These are phyloP conservation scores for Plenodomus lindquistii DNA, from an alignment of 2,329 filamentous ascomycete genomes.

Conservation along the genomic window DNA sequence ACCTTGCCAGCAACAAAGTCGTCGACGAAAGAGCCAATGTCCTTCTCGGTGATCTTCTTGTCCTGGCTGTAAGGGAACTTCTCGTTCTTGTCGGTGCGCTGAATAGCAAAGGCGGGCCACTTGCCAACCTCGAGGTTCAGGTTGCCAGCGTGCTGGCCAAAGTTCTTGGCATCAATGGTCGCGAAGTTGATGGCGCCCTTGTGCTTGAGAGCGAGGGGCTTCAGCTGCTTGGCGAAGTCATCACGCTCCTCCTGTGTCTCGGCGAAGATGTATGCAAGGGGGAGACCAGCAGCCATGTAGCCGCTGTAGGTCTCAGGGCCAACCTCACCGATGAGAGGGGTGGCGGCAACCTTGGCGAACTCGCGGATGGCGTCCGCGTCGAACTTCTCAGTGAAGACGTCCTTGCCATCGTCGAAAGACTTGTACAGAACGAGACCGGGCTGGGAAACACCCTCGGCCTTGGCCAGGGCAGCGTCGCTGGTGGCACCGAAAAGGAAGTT, in stretches of 20 bases:
- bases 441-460: conserved; percentile 85
- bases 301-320: conserved; percentile 93
- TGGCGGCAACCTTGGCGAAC: conserved; percentile 84
- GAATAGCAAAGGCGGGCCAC: conserved; percentile 97
- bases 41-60: conserved; percentile 73
- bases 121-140: conserved; percentile 94
- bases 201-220: conserved; percentile 85
- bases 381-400: conserved; percentile 78
- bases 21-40: conserved; percentile 80
- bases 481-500: conserved; percentile 89
- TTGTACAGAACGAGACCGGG: conserved; percentile 95
- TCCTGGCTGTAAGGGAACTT: conserved; percentile 94
- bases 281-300: conserved; percentile 92
- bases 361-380: conserved; percentile 76
- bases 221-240: conserved; percentile 74
- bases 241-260: conserved; percentile 89
- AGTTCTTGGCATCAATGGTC: conserved; percentile 92
- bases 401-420: conserved; percentile 95
- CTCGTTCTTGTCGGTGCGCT: conserved; percentile 91
- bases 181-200: conserved; percentile 97
- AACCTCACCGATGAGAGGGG: conserved; percentile 91
- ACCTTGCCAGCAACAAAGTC: conserved; percentile 86
- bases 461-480: conserved; percentile 79
- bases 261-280: conserved; percentile 96
- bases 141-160: conserved; percentile 93